A percentile compares a stretch with the other conserved stretches of the same genome.
phyloP scores from a whole-genome alignment of 495 filamentous ascomycete genomes.

The Aspergillus affinis region DNA sequence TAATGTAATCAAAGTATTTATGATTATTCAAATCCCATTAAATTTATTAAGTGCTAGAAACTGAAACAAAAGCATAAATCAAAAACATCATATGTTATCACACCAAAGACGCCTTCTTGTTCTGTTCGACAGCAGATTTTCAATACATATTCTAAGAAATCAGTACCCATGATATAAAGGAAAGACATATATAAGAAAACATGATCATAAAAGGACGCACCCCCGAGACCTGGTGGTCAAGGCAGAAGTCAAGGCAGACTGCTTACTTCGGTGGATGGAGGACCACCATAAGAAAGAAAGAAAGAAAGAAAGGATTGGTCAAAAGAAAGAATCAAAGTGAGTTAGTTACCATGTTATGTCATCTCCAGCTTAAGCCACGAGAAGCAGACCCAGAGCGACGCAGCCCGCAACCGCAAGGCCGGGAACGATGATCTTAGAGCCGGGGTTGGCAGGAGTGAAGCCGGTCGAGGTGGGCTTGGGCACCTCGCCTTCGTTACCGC shows the following conservation, averaged over 20 bases:
- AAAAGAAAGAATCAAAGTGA: too few relatives aligned
- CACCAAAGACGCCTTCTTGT: neutral
- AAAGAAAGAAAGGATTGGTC: neutral
- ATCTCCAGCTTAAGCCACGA: constrained; percentile 11
- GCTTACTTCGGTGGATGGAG: too few relatives aligned
- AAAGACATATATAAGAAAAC: neutral
- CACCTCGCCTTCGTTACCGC: neutral
- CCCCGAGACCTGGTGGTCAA: too few relatives aligned
- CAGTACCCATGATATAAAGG: neutral
- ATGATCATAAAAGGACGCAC: neutral
- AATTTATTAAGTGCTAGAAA: neutral
- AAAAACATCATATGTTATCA: neutral
- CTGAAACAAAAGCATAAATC: neutral
- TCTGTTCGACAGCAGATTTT: neutral
- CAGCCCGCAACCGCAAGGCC: constrained; percentile 30
- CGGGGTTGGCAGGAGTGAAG: constrained; percentile 29
- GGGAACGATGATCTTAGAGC: constrained; percentile 31
- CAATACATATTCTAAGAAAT: neutral
- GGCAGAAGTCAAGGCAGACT: too few relatives aligned
- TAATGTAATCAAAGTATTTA: neutral
- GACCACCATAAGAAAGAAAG: neutral
- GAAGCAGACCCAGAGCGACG: constrained; percentile 23
- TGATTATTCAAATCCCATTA: neutral
- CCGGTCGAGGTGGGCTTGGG: constrained; percentile 13
- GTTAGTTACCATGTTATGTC: too few relatives aligned